Conservation (phyloP, 2,329 filamentous ascomycete genomes). For the Fusarium aywerte region DNA sequence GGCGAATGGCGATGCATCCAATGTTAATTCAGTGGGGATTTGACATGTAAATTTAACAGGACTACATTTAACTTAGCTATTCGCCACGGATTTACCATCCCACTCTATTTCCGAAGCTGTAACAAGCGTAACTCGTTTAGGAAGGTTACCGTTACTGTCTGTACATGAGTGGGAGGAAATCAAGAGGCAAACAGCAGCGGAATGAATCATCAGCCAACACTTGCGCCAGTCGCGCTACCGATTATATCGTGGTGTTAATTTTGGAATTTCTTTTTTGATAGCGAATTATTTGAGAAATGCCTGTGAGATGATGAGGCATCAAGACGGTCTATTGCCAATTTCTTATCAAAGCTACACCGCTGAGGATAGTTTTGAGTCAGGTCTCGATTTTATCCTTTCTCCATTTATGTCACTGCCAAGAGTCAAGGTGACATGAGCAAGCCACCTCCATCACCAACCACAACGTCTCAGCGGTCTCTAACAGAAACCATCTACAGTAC, state of each 20-base stretch:
- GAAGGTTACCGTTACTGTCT: slow-evolving; percentile 41
- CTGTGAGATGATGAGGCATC: neutral
- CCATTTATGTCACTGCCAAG: slow-evolving; percentile 6
- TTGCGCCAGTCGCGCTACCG: neutral
- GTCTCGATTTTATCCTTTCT: neutral
- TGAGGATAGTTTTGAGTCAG: neutral
- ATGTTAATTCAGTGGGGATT: slow-evolving; percentile 32
- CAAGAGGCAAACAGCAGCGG: slow-evolving; percentile 2
- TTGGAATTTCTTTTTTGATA: neutral
- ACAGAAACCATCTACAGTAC: neutral
- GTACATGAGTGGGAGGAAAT: slow-evolving; percentile 5
- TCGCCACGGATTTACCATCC: slow-evolving; percentile 4
- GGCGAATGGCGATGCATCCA: slow-evolving; percentile 1
- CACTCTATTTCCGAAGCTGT: slow-evolving; percentile 13
- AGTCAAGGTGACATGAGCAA: neutral
- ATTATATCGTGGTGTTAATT: neutral
- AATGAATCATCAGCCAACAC: neutral
- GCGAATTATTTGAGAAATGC: neutral
- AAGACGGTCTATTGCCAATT: neutral
- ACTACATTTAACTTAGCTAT: neutral
- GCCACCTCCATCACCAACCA: neutral
- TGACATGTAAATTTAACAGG: slow-evolving; percentile 1
- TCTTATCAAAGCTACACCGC: neutral
- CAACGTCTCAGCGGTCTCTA: too few species aligned
- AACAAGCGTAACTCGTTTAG: slow-evolving; percentile 14